Evolutionary conservation across 2,329 filamentous ascomycete genomes (phyloP).

Genomic region (Ceratocystis variospora): DNA sequence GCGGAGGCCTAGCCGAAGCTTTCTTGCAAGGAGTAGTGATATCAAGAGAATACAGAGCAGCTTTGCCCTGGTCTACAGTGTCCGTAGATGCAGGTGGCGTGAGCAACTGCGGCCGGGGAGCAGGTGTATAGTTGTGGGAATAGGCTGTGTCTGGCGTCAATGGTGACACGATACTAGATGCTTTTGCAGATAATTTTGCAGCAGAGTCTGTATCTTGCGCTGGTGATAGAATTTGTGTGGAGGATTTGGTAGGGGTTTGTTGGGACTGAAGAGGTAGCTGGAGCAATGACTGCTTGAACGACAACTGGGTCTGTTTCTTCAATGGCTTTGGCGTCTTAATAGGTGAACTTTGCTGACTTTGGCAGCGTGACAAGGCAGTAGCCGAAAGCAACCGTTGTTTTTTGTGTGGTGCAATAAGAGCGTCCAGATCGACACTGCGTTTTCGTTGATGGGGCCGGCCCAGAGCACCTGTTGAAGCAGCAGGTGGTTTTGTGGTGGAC

Average conservation of each 20-base stretch:
- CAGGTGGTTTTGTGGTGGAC: background rate
- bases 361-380: background rate
- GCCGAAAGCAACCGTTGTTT: constrained; percentile 5
- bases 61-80: background rate
- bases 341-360: background rate
- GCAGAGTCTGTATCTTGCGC: background rate
- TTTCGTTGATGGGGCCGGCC: constrained; percentile 10
- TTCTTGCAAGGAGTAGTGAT: constrained; percentile 4
- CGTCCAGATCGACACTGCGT: constrained; percentile 15
- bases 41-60: background rate
- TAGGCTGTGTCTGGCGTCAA: background rate
- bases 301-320: background rate
- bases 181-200: background rate
- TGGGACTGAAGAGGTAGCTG: background rate
- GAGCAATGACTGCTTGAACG: background rate
- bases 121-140: background rate
- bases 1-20: background rate
- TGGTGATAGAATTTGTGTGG: background rate
- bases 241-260: background rate
- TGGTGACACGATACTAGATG: background rate
- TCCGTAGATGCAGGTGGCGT: constrained; percentile 1
- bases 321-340: background rate
- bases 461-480: background rate
- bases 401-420: constrained; percentile 12
- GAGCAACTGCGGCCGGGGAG: background rate